These are phyloP conservation scores for Sonneratia alba DNA, from an alignment of 345 rosid species.

Conservation along the genomic window DNA sequence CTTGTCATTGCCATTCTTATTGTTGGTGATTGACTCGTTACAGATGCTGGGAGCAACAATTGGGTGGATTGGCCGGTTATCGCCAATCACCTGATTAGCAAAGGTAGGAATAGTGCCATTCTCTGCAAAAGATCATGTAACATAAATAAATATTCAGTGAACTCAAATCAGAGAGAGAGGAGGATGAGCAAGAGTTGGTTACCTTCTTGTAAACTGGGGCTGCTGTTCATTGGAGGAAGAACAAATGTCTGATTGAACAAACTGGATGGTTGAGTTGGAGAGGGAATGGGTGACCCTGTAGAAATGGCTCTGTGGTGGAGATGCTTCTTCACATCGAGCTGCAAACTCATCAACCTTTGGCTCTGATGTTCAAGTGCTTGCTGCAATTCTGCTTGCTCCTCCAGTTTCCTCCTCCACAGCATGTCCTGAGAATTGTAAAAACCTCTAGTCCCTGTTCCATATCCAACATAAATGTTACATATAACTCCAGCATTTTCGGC, in stretches of 20 bases:
- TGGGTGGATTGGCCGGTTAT: constrained; percentile 19
- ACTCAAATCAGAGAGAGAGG: background rate
- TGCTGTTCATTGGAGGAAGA: constrained; percentile 34
- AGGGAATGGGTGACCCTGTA: constrained; percentile 47
- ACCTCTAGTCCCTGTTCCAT: constrained; percentile 45
- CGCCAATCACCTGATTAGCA: background rate
- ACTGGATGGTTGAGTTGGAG: constrained; percentile 37
- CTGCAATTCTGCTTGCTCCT: constrained; percentile 62
- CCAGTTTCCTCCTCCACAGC: constrained; percentile 65
- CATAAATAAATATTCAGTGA: background rate
- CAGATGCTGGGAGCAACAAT: constrained; percentile 15
- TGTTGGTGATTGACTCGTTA: constrained; percentile 21
- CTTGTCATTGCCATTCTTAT: constrained; percentile 27
- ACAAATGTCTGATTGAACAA: constrained; percentile 42
- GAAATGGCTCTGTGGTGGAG: constrained; percentile 61
- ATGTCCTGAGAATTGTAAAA: constrained; percentile 51
- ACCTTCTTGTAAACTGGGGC: constrained; percentile 29
- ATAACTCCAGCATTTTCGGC: background rate
- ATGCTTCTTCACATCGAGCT: constrained; percentile 76
- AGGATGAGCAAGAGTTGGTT: background rate
- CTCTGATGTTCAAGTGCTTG: constrained; percentile 73
- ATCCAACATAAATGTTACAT: background rate
- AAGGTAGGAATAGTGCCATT: constrained; percentile 23
- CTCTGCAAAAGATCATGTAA: constrained; percentile 22
- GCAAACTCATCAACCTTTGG: constrained; percentile 65